Conservation (phyloP, 805 yeast species). For the Candida caryicola region DNA sequence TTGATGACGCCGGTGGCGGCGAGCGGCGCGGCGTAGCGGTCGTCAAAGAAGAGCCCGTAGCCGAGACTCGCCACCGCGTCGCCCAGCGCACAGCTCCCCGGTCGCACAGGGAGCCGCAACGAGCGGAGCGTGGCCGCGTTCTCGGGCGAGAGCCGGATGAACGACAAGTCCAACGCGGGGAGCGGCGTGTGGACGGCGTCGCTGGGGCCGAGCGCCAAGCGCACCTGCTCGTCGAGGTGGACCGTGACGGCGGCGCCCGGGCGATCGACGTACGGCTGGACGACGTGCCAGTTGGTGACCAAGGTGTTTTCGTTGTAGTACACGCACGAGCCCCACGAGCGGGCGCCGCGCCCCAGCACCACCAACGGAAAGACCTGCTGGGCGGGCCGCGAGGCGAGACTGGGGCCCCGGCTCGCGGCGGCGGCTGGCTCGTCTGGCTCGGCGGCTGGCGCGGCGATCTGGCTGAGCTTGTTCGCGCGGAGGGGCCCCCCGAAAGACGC, state of each 20-base stretch:
- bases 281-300: constrained; percentile 44
- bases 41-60: constrained; percentile 38
- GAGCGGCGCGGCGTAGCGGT: constrained; percentile 23
- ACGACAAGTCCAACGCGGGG: constrained; percentile 35
- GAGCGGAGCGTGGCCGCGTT: neutral
- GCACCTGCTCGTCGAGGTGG: constrained; percentile 2
- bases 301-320: constrained; percentile 28
- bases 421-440: neutral
- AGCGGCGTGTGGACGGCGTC: constrained; percentile 29
- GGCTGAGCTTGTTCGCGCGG: neutral
- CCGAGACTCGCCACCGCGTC: constrained; percentile 33
- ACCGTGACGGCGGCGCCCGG: constrained; percentile 6
- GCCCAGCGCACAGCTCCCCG: constrained; percentile 10
- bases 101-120: neutral
- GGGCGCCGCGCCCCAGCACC: neutral
- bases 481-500: neutral
- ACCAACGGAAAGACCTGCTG: constrained; percentile 16
- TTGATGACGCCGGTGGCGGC: constrained; percentile 28
- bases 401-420: neutral
- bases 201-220: neutral
- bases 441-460: neutral
- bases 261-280: constrained; percentile 14
- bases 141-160: constrained; percentile 23
- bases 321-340: constrained; percentile 46
- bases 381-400: neutral